Conservation (phyloP, 352 stramenopile species). For the Globisporangium lucens region DNA sequence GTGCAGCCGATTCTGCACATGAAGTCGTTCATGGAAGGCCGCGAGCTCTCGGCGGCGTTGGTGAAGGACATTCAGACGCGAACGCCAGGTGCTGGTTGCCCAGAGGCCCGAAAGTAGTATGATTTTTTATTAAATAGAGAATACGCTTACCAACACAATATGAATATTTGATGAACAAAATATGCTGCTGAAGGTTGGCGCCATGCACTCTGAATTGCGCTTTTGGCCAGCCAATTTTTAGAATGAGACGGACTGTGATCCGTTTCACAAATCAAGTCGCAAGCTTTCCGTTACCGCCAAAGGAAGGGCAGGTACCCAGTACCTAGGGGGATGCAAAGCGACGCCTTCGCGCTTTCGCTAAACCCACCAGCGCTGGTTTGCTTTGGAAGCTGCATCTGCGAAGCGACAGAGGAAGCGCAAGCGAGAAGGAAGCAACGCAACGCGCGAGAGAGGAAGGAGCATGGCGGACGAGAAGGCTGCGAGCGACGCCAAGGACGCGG, state of each 20-base stretch:
- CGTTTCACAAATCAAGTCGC: neutral
- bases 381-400: too few relatives aligned
- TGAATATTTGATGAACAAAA: neutral
- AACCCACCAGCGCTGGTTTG: neutral
- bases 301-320: neutral
- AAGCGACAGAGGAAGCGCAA: neutral
- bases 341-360: neutral
- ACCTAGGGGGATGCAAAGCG: slow-evolving; percentile 1
- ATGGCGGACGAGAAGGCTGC: slow-evolving; percentile 39
- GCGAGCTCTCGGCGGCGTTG: slow-evolving; percentile 78
- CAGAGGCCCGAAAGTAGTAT: slow-evolving; percentile 26
- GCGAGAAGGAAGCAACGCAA: neutral
- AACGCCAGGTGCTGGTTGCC: slow-evolving; percentile 50
- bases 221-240: neutral
- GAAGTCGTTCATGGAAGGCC: slow-evolving; percentile 93
- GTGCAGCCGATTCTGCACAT: slow-evolving; percentile 97
- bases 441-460: neutral
- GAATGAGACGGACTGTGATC: neutral
- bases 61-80: slow-evolving; percentile 83
- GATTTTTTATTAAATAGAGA: neutral
- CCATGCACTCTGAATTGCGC: too few relatives aligned
- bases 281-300: neutral
- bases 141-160: neutral
- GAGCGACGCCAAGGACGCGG: slow-evolving; percentile 26
- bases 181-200: too few relatives aligned